phyloP scores from a whole-genome alignment of 2,329 filamentous ascomycete genomes.

The Paecilomyces sp. region DNA sequence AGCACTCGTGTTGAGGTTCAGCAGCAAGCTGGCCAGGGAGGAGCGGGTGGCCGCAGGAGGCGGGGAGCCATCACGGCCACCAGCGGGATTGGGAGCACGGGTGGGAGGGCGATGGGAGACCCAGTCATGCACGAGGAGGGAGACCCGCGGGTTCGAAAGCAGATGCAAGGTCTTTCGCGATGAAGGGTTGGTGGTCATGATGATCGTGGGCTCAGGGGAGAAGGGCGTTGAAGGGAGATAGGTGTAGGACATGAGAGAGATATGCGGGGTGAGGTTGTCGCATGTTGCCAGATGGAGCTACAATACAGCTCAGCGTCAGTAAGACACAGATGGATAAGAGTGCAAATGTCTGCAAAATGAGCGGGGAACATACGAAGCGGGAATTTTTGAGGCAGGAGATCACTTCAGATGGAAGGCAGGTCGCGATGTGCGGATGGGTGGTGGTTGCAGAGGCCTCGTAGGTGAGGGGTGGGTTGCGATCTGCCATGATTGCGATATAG shows the following conservation, averaged over 20 bases:
- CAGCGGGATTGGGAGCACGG: conserved; percentile 48
- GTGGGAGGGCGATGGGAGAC: conserved; percentile 85
- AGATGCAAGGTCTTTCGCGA: conserved; percentile 69
- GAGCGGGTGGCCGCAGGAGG: conserved; percentile 58
- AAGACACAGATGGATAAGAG: conserved; percentile 7
- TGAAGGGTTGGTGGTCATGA: conserved; percentile 83
- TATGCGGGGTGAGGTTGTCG: conserved; percentile 73
- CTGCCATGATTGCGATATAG: conserved; percentile 28
- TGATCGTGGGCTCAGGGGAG: conserved; percentile 68
- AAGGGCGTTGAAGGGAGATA: conserved; percentile 77
- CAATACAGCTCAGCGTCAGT: conserved; percentile 3
- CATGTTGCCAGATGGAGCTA: conserved; percentile 95
- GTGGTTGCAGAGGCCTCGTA: conserved; percentile 69
- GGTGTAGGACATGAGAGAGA: conserved; percentile 98
- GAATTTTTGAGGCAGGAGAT: conserved; percentile 89
- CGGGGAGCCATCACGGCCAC: conserved; percentile 54
- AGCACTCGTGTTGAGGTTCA: conserved; percentile 85
- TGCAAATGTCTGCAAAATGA: conserved; percentile 2
- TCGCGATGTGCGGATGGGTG: conserved; percentile 62
- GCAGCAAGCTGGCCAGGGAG: conserved; percentile 71
- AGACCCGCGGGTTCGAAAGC: conserved; percentile 75
- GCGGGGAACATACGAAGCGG: conserved; percentile 63
- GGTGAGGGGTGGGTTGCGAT: conserved; percentile 61
- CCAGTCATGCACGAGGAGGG: conserved; percentile 96
- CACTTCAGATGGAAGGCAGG: conserved; percentile 72